These are phyloP conservation scores for Xylaria curta DNA, from an alignment of 495 filamentous ascomycete genomes.

Conservation along the genomic window DNA sequence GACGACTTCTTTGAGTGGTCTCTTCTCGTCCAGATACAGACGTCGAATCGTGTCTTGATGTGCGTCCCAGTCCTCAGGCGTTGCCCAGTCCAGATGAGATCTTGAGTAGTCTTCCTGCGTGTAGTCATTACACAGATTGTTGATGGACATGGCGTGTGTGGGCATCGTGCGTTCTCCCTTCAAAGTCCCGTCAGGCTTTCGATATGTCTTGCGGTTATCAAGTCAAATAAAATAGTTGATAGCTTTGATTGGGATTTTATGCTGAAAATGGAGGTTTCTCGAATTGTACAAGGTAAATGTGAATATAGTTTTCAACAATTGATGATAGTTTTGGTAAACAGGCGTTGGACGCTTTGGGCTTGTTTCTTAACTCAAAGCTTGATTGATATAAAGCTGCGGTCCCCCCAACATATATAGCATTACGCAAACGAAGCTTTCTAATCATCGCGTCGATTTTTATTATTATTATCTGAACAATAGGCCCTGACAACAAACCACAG, in stretches of 20 bases:
- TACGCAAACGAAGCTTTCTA: slow-evolving; percentile 28
- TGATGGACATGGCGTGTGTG: slow-evolving; percentile 28
- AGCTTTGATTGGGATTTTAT: neutral
- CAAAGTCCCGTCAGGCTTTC: neutral
- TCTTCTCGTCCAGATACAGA: slow-evolving; percentile 44
- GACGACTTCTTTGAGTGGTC: slow-evolving; percentile 67
- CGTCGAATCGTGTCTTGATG: slow-evolving; percentile 40
- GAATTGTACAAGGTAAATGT: neutral
- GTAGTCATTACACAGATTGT: slow-evolving; percentile 25
- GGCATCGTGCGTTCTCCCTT: slow-evolving; percentile 21
- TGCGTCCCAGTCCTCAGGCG: slow-evolving; percentile 40
- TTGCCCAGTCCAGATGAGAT: slow-evolving; percentile 26
- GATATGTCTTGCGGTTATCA: neutral
- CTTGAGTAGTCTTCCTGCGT: slow-evolving; percentile 12
- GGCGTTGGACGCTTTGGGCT: neutral
- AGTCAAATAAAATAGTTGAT: neutral
- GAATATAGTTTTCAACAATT: neutral
- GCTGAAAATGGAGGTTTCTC: neutral
- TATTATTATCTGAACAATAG: slow-evolving; percentile 17
- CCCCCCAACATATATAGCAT: slow-evolving; percentile 18
- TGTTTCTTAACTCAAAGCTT: neutral
- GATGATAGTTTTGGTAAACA: neutral
- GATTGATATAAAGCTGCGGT: neutral
- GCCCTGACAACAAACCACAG: slow-evolving; percentile 20
- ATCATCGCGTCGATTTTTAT: slow-evolving; percentile 26